Evolutionary conservation across 257 asterid species (phyloP).

Genomic region (Echites panduratus): DNA sequence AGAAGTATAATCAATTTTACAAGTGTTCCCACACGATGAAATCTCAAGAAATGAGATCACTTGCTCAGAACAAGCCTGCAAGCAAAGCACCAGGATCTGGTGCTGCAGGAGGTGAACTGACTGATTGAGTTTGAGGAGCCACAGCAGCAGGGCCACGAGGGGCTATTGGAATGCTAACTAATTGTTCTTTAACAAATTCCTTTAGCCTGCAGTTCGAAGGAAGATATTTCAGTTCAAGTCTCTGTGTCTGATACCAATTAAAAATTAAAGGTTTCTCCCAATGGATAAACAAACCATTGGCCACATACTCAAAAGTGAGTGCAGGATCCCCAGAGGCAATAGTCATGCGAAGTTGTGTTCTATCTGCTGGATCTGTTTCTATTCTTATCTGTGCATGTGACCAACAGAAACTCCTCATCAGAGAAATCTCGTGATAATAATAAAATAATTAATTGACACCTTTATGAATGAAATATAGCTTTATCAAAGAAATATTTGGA

Average conservation of each 20-base stretch:
- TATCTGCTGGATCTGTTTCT: slow-evolving; percentile 95
- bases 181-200: slow-evolving; percentile 79
- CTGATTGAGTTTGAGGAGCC: slow-evolving; percentile 53
- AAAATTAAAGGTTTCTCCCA: neutral
- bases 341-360: slow-evolving; percentile 89
- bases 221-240: neutral
- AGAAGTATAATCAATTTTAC: slow-evolving; percentile 35
- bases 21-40: slow-evolving; percentile 17
- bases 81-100: slow-evolving; percentile 81
- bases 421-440: neutral
- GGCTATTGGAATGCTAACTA: slow-evolving; percentile 51
- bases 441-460: neutral
- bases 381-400: slow-evolving; percentile 55
- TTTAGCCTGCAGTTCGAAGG: slow-evolving; percentile 43
- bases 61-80: slow-evolving; percentile 68
- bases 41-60: slow-evolving; percentile 7
- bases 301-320: slow-evolving; percentile 73
- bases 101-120: slow-evolving; percentile 37
- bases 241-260: neutral
- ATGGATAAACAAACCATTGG: neutral
- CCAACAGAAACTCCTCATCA: slow-evolving; percentile 5
- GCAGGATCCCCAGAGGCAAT: slow-evolving; percentile 83
- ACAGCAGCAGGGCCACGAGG: slow-evolving; percentile 38
- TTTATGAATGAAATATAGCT: neutral
- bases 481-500: neutral